phyloP scores from a whole-genome alignment of 179 eudicot species.

The Patellifolia procumbens region DNA sequence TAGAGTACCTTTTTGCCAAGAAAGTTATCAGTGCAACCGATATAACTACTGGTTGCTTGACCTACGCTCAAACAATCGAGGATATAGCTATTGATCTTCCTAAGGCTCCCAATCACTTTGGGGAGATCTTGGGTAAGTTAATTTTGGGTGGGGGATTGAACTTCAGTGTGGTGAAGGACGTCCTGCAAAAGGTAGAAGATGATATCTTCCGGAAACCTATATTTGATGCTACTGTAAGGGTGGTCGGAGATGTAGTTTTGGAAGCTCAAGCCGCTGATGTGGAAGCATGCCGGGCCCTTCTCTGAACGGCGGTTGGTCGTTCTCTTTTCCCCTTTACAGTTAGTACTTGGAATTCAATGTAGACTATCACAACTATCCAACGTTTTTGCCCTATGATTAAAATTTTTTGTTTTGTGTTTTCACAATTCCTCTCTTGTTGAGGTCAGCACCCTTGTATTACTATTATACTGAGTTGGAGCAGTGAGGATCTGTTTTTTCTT shows the following conservation, averaged over 20 bases:
- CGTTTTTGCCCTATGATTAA: conserved; percentile 23
- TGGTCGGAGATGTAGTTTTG: conserved; percentile 54
- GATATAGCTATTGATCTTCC: conserved; percentile 90
- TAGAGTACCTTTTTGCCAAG: conserved; percentile 62
- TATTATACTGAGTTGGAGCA: conserved; percentile 35
- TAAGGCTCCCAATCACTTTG: conserved; percentile 81
- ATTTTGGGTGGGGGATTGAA: conserved; percentile 56
- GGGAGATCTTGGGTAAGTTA: conserved; percentile 70
- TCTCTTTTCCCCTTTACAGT: conserved; percentile 17
- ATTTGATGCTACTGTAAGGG: conserved; percentile 48
- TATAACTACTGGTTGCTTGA: conserved; percentile 64
- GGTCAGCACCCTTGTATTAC: conserved; percentile 39
- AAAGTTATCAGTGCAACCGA: conserved; percentile 56
- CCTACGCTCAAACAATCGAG: conserved; percentile 62
- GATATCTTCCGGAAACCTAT: conserved; percentile 54
- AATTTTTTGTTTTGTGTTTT: conserved; percentile 28
- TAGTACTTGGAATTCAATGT: conserved; percentile 28
- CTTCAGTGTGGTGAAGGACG: conserved; percentile 65
- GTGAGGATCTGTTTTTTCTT: conserved; percentile 34
- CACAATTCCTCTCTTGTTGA: conserved; percentile 28
- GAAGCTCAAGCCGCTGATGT: conserved; percentile 66
- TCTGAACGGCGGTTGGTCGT: conserved; percentile 33
- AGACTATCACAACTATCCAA: conserved; percentile 18
- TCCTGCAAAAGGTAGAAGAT: conserved; percentile 68
- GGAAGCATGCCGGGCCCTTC: conserved; percentile 66